Percentiles rank a stretch among this genome's conserved stretches.
Conservation (phyloP, 306 rosid genomes). For the Pyrus communis region DNA sequence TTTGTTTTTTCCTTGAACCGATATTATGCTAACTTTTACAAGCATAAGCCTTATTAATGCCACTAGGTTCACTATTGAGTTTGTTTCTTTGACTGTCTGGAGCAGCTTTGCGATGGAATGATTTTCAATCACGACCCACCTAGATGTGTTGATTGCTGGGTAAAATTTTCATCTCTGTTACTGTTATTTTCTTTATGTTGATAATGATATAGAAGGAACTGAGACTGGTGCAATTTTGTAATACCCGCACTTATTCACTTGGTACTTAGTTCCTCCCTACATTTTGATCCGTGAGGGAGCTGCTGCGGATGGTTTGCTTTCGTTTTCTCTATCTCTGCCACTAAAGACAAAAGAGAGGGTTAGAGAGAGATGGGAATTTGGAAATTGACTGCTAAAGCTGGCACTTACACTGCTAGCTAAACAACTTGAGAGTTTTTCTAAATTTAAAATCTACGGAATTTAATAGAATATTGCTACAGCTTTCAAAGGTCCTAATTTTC, state of each 20-base stretch:
- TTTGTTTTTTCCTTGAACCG: not conserved
- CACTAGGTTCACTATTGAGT: conserved; percentile 18
- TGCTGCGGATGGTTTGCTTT: not conserved
- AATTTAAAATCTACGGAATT: not conserved
- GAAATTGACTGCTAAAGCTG: not conserved
- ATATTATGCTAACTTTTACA: not conserved
- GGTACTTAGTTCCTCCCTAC: not conserved
- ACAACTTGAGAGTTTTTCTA: not conserved
- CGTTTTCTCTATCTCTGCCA: not conserved
- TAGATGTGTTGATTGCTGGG: conserved; percentile 79
- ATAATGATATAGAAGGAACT: not conserved
- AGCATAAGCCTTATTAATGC: conserved; percentile 10
- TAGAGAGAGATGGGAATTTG: not conserved
- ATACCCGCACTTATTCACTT: not conserved
- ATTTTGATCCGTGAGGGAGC: not conserved
- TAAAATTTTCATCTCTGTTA: conserved; percentile 19
- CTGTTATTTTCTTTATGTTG: conserved; percentile 1
- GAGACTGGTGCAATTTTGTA: not conserved
- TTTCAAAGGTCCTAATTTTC: not conserved
- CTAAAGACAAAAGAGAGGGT: not conserved
- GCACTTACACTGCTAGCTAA: not conserved
- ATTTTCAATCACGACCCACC: conserved; percentile 90
- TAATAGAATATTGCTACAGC: not conserved
- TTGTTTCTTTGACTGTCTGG: conserved; percentile 31
- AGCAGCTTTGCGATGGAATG: conserved; percentile 90